Conservation (phyloP, 1,139 yeast species). For the Zhuliangozyma blackwelliae region DNA sequence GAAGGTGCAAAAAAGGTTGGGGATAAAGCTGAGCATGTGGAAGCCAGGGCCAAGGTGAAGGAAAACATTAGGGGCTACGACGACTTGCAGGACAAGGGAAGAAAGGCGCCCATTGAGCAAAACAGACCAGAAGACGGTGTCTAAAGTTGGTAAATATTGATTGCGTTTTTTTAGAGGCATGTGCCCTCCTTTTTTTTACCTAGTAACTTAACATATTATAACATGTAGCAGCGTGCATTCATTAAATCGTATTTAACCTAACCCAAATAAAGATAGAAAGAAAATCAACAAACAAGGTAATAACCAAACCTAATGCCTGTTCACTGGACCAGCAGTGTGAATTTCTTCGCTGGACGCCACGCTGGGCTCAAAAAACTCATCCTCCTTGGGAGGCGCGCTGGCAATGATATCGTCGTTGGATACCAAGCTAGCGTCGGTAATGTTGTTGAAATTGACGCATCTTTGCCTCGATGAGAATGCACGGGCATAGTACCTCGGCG, state of each 20-base stretch:
- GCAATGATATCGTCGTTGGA: slow-evolving; percentile 30
- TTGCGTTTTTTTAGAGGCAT: slow-evolving; percentile 1
- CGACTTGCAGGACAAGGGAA: slow-evolving; percentile 41
- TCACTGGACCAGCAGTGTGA: slow-evolving; percentile 45
- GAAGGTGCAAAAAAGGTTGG: slow-evolving; percentile 23
- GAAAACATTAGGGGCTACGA: slow-evolving; percentile 32
- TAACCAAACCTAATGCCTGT: slow-evolving; percentile 11
- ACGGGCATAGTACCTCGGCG: slow-evolving; percentile 10
- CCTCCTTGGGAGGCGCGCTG: slow-evolving; percentile 12
- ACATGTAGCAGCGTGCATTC: too few relatives aligned
- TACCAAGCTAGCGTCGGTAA: slow-evolving; percentile 30
- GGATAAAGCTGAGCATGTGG: slow-evolving; percentile 3
- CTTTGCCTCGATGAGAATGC: slow-evolving; percentile 37
- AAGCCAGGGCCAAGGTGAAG: slow-evolving; percentile 4
- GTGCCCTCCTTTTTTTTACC: too few relatives aligned
- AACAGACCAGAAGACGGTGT: slow-evolving; percentile 46
- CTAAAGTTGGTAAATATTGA: too few relatives aligned
- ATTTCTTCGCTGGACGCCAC: slow-evolving; percentile 41
- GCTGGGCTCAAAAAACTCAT: slow-evolving; percentile 37
- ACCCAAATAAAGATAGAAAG: too few relatives aligned
- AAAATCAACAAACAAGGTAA: too few relatives aligned
- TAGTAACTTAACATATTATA: too few relatives aligned
- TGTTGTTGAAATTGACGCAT: slow-evolving; percentile 33
- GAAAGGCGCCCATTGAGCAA: slow-evolving; percentile 40
- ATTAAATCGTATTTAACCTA: too few relatives aligned